A percentile compares a stretch with the other conserved stretches of the same genome.
Conservation (phyloP, 78 protist genomes). For the Creolimax fragrantissima region DNA sequence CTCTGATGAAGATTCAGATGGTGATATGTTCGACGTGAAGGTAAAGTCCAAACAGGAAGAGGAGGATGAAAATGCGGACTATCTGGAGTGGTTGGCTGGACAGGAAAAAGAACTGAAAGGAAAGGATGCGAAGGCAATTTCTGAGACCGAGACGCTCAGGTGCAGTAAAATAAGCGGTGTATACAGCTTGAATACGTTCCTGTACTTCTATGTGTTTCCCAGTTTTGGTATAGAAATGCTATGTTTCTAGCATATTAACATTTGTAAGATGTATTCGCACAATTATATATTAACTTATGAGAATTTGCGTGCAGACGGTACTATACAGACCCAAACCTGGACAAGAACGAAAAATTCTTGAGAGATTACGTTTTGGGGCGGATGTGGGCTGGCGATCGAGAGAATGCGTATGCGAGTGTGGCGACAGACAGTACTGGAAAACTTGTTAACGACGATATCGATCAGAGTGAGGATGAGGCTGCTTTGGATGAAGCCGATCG, state of each 20-base stretch:
- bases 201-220: too few relatives aligned
- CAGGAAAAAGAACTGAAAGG: background rate
- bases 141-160: conserved; percentile 19
- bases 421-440: background rate
- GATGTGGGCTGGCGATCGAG: background rate
- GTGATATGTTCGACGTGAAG: background rate
- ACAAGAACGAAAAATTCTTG: conserved; percentile 21
- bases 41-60: background rate
- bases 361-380: conserved; percentile 4
- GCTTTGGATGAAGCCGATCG: background rate
- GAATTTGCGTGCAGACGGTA: too few relatives aligned
- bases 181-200: too few relatives aligned
- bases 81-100: background rate
- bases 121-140: background rate
- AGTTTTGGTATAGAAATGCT: too few relatives aligned
- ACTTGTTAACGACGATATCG: background rate
- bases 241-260: too few relatives aligned
- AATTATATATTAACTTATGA: too few relatives aligned
- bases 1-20: too few relatives aligned
- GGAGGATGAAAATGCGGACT: background rate
- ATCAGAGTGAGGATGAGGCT: background rate
- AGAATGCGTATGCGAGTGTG: background rate
- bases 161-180: too few relatives aligned
- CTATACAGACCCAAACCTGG: conserved; percentile 13
- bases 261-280: too few relatives aligned